Evolutionary conservation across 371 early-diverging fungal genomes (phyloP), one percentile per base, ranked within the genome.

Genomic region (Syncephalastrum contaminatum): DNA sequence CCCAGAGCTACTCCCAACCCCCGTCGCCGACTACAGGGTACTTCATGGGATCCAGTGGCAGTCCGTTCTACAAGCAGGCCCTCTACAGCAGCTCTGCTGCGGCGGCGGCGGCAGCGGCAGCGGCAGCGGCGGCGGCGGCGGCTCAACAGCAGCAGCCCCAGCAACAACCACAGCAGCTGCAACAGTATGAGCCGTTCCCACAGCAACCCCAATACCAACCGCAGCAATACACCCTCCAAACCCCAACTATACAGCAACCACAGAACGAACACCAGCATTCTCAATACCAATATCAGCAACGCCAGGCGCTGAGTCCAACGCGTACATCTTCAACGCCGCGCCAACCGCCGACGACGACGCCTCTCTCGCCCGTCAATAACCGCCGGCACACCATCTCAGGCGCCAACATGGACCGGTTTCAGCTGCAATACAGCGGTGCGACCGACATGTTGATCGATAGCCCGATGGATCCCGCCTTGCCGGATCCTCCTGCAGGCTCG

Each of bases 401-500:
- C 10, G 39, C 46, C 20, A 30, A 30, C 12, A 16, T 27, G 30
- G 24, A 54, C 24, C 49, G 22, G 20, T 42, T 39, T 16, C 50
- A 40, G 40, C 48, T 36, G 41, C 56, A 47, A 41, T 27, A 50
- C 14, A 25, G 25, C 7, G 36, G 36, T 10, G 5, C 21, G 46
- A 40, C 41, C 51, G 43, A 21, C 25, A 50, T 49, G 50, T 48
- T 66, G 51, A 25, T 67, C 54, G 45, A 67, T 36, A 64, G 63
- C 51, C 67, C 70, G n/a, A 66, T 67, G 70, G 70, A 69, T 42
- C 55, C 55, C 12, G 19, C 55, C 15, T 13, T 39, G 7, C 43
- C 43, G 20, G 59, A 64, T 43, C 48, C 68, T 1, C 70, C 70
- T 6, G 53, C 58, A 44, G 70, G 64, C 47, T 73, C 73, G 5